Evolutionary conservation across 1,284 basidiomycete species (phyloP), one percentile per base, ranked within the genome.

Genomic region (Ustilago shanxiensis): DNA sequence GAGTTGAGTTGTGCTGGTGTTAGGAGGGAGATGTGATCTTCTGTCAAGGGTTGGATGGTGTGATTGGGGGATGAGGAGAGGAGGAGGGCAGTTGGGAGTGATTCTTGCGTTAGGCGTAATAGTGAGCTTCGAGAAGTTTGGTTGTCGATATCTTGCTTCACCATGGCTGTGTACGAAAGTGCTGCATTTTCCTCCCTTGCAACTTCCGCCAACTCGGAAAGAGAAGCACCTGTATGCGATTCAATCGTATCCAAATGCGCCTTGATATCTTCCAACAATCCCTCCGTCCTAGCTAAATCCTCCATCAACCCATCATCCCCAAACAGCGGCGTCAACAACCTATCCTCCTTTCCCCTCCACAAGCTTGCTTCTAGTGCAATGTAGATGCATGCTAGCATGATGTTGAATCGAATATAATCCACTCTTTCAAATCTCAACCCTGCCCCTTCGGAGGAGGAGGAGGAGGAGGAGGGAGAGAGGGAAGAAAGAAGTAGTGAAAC

Each of bases 341-440:
- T 18, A 2, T 18, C 6, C 1, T 41, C 2, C 1, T 41, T 41
- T 10, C 54, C n/a, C 1, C 2, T 11, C 13, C 20, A 6, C 45
- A 74, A 22, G 18, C 16, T 10, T 2, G 72, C 59, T 24, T 75
- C 72, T 7, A 75, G 37, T 6, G 47, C 66, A 16, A 37, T 41
- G 45, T 83, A 83, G 55, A 83, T 59, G 62, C 65, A 75, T 8
- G 55, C 51, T 1, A 83, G 70, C 71, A 79, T 77, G 28, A 83
- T 56, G 45, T 80, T 65, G 57, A 79, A 81, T 9, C 65, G 59
- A 1, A 79, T 54, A 56, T 83, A 79, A 59, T 83, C 80, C 10
- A 57, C 39, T 2, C 80, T 35, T 9, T 66, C 62, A 18, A 82
- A 77, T 2, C 6, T n/a, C 28, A 69, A n/a, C 11, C 6, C 14